Base-by-base conservation (phyloP, 495 filamentous ascomycete species). In the Astrothelium subdiscretum region DNA sequence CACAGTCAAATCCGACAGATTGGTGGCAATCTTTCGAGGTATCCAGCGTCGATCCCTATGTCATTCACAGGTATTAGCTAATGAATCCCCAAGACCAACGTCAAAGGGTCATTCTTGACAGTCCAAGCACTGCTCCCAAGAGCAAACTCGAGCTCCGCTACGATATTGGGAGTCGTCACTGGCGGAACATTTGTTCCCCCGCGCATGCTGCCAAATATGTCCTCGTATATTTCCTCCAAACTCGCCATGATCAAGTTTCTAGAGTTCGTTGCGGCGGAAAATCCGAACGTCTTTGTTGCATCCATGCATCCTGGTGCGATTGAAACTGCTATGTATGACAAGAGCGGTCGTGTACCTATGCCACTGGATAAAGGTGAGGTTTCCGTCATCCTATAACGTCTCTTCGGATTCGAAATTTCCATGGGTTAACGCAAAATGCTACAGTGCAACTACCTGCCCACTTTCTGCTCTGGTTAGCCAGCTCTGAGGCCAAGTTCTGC, bases 401-500 rank as follows among this genome's bases (percentile, higher is more conserved):
- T 67, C 63, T 65, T 54, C 57, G 72, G 69, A 83, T 83, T 80
- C 80, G 79, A 73, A 76, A 82, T 75, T 84, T 78, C 76, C 78
- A 82, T 72, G 70, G 73, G 67, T 75, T 80, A 61, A 73, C 71
- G 60, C 80, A 81, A 72, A 72, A 83, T 67, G 70, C 42, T 48
- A 11, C 20, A 48, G 42, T n/a, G 80, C 68, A 79, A 81, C 24
- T 79, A 0, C 72, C 77, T 0, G 75, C 67, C 0, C 62, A 70
- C 31, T 82, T 80, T 59, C 64, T 60, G 32, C 72, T 82, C 26
- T 83, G 80, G 80, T 70, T 81, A 0, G 67, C 75, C 4, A 77
- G 75, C 44, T 65, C 71, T 1, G 79, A 82, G 63, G 80, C 79
- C 0, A 18, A 61, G 6, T 82, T 83, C 65, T 64, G 81, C 44